These are phyloP conservation scores for Lecanicillium sp. DNA, from an alignment of 2,329 filamentous ascomycete genomes.

Conservation along the genomic window DNA sequence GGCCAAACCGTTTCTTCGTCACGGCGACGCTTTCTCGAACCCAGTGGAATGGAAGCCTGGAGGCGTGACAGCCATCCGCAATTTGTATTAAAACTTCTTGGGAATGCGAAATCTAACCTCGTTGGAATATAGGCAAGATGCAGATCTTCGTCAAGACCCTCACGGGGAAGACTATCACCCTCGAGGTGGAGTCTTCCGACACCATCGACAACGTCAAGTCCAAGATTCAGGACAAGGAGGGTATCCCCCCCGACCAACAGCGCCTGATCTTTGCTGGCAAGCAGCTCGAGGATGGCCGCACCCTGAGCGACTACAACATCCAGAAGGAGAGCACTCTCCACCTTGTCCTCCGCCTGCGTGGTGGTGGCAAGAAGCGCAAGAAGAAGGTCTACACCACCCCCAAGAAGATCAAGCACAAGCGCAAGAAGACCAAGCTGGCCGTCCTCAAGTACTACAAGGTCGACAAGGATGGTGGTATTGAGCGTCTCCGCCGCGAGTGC, in stretches of 20 bases:
- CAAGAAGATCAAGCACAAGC: constrained; percentile 99
- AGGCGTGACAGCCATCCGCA: constrained; percentile 3
- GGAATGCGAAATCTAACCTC: constrained; percentile 27
- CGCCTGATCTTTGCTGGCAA: constrained; percentile 99
- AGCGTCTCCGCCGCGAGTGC: constrained; percentile 98
- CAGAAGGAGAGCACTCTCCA: constrained; percentile 99
- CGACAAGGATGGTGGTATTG: constrained; percentile 98
- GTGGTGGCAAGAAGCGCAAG: constrained; percentile 99
- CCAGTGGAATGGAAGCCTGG: background rate
- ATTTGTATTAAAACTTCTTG: background rate
- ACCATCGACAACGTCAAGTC: constrained; percentile 99
- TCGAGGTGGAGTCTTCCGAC: constrained; percentile 99
- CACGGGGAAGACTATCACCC: constrained; percentile 99
- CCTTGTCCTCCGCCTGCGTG: constrained; percentile 94
- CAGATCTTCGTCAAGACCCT: constrained; percentile 78
- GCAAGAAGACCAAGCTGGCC: constrained; percentile 99
- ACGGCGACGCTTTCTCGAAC: too few species aligned
- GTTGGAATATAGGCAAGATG: constrained; percentile 52
- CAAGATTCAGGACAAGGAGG: constrained; percentile 98
- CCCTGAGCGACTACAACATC: constrained; percentile 99
- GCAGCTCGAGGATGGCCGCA: constrained; percentile 99
- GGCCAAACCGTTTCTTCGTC: too few species aligned
- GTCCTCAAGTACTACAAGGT: constrained; percentile 99
- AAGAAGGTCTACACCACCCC: constrained; percentile 99
- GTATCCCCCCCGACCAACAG: constrained; percentile 98